These are phyloP conservation scores for Ogataea naganishii DNA, from an alignment of 805 yeast species.

Conservation along the genomic window DNA sequence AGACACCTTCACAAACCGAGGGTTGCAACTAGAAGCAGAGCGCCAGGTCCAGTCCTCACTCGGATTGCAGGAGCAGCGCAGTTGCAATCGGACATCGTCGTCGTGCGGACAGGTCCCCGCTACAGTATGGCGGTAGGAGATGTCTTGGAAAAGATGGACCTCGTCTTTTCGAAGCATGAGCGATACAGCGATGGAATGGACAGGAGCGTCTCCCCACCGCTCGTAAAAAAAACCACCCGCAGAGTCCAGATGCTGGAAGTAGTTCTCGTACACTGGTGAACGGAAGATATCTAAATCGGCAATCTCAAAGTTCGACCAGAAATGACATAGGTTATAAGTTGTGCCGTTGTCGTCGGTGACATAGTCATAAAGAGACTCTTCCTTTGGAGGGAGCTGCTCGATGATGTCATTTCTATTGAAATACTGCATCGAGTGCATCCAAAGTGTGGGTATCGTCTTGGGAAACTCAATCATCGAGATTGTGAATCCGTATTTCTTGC, in stretches of 20 bases:
- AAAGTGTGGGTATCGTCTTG: slow-evolving; percentile 42
- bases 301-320: slow-evolving; percentile 75
- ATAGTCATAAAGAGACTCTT: slow-evolving; percentile 44
- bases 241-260: slow-evolving; percentile 53
- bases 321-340: slow-evolving; percentile 68
- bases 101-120: slow-evolving; percentile 74
- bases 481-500: slow-evolving; percentile 44
- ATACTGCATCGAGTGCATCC: slow-evolving; percentile 38
- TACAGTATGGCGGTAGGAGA: slow-evolving; percentile 78
- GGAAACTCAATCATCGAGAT: slow-evolving; percentile 42
- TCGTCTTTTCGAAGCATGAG: slow-evolving; percentile 45
- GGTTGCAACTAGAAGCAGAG: slow-evolving; percentile 18
- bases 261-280: slow-evolving; percentile 44
- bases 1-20: slow-evolving; percentile 15
- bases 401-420: slow-evolving; percentile 20
- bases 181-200: slow-evolving; percentile 37
- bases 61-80: slow-evolving; percentile 69
- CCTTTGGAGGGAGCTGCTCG: slow-evolving; percentile 10
- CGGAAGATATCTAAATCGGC: slow-evolving; percentile 64
- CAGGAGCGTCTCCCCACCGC: slow-evolving; percentile 81
- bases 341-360: slow-evolving; percentile 56
- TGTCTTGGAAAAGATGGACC: slow-evolving; percentile 70
- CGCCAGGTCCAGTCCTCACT: slow-evolving; percentile 60
- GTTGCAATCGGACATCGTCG: slow-evolving; percentile 38
- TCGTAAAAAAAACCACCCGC: slow-evolving; percentile 79